Conservation (phyloP, 2,329 filamentous ascomycete genomes). For the Acarospora socialis region DNA sequence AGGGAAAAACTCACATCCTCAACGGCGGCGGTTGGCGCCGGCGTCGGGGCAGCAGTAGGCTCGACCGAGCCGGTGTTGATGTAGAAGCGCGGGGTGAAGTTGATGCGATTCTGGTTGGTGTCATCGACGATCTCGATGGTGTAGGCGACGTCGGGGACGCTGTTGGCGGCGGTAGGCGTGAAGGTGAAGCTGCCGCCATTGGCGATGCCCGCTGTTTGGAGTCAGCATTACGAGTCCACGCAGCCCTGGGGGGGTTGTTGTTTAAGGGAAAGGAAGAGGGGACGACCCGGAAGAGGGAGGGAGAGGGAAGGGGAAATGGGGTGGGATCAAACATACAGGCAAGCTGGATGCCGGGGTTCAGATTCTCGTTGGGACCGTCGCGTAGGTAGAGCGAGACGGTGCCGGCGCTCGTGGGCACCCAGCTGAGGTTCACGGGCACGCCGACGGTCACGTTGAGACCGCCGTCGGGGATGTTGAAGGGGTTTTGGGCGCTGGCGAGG, state of each 20-base stretch:
- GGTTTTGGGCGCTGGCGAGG: conserved; percentile 25
- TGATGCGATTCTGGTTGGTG: conserved; percentile 27
- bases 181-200: conserved; percentile 38
- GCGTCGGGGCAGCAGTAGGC: no score
- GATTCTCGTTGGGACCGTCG: conserved; percentile 24
- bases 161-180: conserved; percentile 19
- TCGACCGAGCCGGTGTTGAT: no score
- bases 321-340: conserved; percentile 27
- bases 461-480: conserved; percentile 33
- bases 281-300: conserved; percentile 4
- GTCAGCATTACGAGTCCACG: conserved; percentile 1
- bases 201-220: conserved; percentile 27
- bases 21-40: no score
- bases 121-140: conserved; percentile 34
- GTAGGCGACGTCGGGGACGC: neutral
- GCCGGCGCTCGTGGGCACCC: conserved; percentile 35
- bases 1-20: no score
- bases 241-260: neutral
- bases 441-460: conserved; percentile 32
- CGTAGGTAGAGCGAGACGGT: conserved; percentile 38
- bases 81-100: conserved; percentile 40
- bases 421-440: conserved; percentile 31
- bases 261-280: conserved; percentile 6
- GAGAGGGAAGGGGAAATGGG: neutral
- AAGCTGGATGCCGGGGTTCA: conserved; percentile 28